Evolutionary conservation across 257 asterid genomes (phyloP).

Genomic region (Nicotiana sylvestris): DNA sequence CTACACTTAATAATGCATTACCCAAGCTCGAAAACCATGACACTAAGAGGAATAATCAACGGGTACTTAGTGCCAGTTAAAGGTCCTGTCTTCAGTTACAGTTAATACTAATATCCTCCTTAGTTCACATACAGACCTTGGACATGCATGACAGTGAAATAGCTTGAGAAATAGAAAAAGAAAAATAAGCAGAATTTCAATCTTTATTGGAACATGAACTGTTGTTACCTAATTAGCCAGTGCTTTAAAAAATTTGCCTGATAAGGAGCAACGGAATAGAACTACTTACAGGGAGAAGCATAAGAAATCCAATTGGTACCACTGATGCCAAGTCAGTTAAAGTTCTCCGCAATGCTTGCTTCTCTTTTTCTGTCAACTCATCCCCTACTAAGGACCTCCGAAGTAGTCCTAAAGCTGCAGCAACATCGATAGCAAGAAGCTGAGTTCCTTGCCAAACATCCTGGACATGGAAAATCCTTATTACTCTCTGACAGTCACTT

Average conservation of each 20-base stretch:
- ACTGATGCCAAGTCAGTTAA: constrained; percentile 94
- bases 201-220: not conserved
- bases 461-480: constrained; percentile 38
- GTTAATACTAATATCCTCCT: not conserved
- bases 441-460: constrained; percentile 98
- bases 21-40: not conserved
- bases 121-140: not conserved
- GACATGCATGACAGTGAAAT: not conserved
- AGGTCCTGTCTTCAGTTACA: not conserved
- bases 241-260: not conserved
- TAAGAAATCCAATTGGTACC: constrained; percentile 87
- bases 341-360: constrained; percentile 88
- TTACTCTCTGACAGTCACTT: not conserved
- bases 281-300: constrained; percentile 92
- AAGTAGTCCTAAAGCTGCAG: constrained; percentile 76
- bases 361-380: constrained; percentile 86
- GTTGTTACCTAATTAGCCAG: not conserved
- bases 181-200: not conserved
- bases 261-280: not conserved
- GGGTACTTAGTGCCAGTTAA: not conserved
- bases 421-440: constrained; percentile 94
- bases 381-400: constrained; percentile 74
- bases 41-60: not conserved
- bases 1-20: not conserved
- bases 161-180: not conserved